Conservation (phyloP, 2,329 filamentous ascomycete genomes). For the Cladosporium sp. region DNA sequence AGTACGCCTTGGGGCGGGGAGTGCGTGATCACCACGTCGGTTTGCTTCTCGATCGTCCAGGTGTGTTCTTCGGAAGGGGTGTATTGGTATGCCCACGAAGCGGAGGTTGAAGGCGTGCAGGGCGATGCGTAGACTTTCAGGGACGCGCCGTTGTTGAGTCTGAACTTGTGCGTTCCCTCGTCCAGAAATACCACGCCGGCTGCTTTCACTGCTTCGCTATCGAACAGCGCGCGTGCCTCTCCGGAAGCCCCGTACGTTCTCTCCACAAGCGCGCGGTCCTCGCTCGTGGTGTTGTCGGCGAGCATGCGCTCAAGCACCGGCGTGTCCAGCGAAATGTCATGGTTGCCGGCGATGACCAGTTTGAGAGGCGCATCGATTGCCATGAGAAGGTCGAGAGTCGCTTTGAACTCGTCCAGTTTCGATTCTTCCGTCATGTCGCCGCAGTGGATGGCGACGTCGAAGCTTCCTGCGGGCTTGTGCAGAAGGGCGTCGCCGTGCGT, state of each 20-base stretch:
- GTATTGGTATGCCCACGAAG: slow-evolving; percentile 52
- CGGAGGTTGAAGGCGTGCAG: slow-evolving; percentile 51
- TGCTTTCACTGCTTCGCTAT: slow-evolving; percentile 27
- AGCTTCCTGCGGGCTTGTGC: slow-evolving; percentile 4
- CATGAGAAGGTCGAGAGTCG: slow-evolving; percentile 25
- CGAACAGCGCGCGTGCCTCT: slow-evolving; percentile 23
- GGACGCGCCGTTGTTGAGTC: slow-evolving; percentile 42
- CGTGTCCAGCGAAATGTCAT: slow-evolving; percentile 30
- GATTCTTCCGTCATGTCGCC: slow-evolving; percentile 36
- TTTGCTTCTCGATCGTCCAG: slow-evolving; percentile 15
- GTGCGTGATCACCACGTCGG: slow-evolving; percentile 40
- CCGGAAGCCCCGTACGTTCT: slow-evolving; percentile 39
- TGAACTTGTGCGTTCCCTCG: slow-evolving; percentile 47
- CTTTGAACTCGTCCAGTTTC: slow-evolving; percentile 27
- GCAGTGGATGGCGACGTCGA: slow-evolving; percentile 38
- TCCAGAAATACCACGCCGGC: slow-evolving; percentile 50
- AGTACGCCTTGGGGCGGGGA: slow-evolving; percentile 32
- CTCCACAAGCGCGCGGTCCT: slow-evolving; percentile 28
- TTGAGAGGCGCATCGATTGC: slow-evolving; percentile 31
- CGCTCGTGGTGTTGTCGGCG: slow-evolving; percentile 22
- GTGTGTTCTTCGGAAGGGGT: slow-evolving; percentile 40
- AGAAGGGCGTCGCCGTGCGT: slow-evolving; percentile 21
- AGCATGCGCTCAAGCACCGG: slow-evolving; percentile 34
- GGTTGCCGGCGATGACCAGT: slow-evolving; percentile 36
- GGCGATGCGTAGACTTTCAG: slow-evolving; percentile 50